Percentiles rank a stretch among this genome's conserved stretches.
phyloP scores from a whole-genome alignment of 2,329 filamentous ascomycete genomes.

The Colletotrichum spinosum region DNA sequence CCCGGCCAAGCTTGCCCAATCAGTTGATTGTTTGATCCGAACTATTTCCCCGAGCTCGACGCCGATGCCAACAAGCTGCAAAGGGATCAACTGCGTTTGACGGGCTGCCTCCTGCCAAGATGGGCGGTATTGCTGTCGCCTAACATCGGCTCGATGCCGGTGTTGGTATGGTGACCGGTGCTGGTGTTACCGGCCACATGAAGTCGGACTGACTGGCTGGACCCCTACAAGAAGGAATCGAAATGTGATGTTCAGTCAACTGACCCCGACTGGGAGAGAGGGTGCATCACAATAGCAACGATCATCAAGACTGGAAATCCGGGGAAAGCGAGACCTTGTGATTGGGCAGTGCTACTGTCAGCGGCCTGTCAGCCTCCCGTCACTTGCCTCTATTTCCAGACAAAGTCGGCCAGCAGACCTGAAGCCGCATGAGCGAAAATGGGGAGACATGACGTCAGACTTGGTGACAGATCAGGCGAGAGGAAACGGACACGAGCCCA shows the following conservation, averaged over 20 bases:
- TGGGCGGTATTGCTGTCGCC: not conserved
- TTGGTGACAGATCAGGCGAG: constrained; percentile 5
- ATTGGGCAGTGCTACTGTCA: not conserved
- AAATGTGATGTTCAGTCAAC: constrained; percentile 12
- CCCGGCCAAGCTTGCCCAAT: constrained; percentile 11
- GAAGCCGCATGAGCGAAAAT: not conserved
- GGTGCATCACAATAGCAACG: not conserved
- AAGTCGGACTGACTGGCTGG: too few species aligned
- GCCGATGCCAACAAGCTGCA: constrained; percentile 4
- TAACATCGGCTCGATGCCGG: constrained; percentile 8
- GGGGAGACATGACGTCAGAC: constrained; percentile 28
- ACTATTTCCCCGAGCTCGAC: not conserved
- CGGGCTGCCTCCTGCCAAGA: constrained; percentile 17
- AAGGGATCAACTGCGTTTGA: not conserved
- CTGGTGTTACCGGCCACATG: not conserved
- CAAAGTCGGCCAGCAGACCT: constrained; percentile 14
- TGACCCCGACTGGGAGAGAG: constrained; percentile 12
- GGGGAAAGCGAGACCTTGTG: constrained; percentile 4
- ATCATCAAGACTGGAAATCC: not conserved
- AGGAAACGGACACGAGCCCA: constrained; percentile 2
- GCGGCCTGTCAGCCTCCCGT: constrained; percentile 9
- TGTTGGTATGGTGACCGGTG: not conserved
- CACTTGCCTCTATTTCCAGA: not conserved
- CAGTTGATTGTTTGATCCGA: not conserved
- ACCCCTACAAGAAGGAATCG: too few species aligned